phyloP scores from a whole-genome alignment of 179 eudicot species.

The Camellia oleifera region DNA sequence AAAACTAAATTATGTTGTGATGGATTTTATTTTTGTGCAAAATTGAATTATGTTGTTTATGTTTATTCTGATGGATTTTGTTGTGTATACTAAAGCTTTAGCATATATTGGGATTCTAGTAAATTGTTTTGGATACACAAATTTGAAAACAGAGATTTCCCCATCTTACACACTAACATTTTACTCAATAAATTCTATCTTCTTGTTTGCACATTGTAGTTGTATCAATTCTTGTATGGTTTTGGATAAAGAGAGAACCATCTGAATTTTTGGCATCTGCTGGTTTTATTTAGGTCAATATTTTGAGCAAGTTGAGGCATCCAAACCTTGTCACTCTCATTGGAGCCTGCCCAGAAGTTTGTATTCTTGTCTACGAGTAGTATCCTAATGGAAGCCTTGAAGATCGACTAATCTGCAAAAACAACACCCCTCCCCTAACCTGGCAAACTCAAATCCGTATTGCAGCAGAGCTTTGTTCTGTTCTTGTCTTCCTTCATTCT shows the following conservation, averaged over 20 bases:
- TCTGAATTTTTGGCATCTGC: constrained; percentile 6
- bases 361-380: constrained; percentile 72
- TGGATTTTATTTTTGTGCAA: no score
- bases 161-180: background rate
- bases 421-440: constrained; percentile 61
- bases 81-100: background rate
- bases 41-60: no score
- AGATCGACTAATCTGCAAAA: constrained; percentile 71
- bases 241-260: background rate
- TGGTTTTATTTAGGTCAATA: constrained; percentile 48
- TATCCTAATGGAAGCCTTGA: constrained; percentile 83
- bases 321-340: constrained; percentile 78
- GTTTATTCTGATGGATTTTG: background rate
- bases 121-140: background rate
- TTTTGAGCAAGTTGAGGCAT: constrained; percentile 74
- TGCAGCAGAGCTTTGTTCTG: constrained; percentile 73
- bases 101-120: background rate
- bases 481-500: constrained; percentile 74
- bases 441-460: constrained; percentile 83
- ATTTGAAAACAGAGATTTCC: background rate
- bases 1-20: background rate
- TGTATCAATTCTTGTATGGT: background rate
- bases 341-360: constrained; percentile 72
- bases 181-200: background rate
- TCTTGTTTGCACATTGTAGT: background rate